Evolutionary conservation across 768 basidiomycete species (phyloP).

Genomic region (Russula dissimulans): DNA sequence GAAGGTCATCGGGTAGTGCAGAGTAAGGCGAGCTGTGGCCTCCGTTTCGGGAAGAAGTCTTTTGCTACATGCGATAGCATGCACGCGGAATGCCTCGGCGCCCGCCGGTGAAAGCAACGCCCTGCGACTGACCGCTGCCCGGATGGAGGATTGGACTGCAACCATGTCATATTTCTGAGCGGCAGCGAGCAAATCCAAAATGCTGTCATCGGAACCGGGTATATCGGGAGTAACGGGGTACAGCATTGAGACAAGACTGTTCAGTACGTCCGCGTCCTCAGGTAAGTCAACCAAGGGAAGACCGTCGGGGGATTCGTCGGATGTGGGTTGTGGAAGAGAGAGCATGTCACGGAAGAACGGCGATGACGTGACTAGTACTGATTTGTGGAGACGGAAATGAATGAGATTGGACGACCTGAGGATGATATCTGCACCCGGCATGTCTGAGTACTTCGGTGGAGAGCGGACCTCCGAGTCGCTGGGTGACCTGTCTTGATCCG

Average conservation of each 20-base stretch:
- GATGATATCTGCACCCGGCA: not conserved
- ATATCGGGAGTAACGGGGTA: not conserved
- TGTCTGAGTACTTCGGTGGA: not conserved
- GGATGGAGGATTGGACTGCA: not conserved
- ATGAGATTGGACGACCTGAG: not conserved
- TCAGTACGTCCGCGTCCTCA: not conserved
- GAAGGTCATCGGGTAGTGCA: not conserved
- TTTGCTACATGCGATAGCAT: not conserved
- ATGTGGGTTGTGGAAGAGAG: not conserved
- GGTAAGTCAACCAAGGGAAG: not conserved
- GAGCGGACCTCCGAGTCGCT: too few species aligned
- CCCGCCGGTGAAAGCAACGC: not conserved
- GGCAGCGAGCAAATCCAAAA: not conserved
- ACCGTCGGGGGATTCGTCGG: not conserved
- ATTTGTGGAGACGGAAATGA: not conserved
- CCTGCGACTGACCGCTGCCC: not conserved
- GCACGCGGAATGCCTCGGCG: not conserved
- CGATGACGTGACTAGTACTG: not conserved
- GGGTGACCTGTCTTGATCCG: not conserved
- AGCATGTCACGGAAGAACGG: not conserved
- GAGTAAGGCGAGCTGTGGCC: not conserved
- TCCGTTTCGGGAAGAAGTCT: not conserved
- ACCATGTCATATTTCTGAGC: slow-evolving; percentile 6
- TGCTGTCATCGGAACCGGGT: not conserved
- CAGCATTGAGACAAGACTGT: not conserved